Conservation (phyloP, 805 yeast species). For the Torulaspora gathmanii region DNA sequence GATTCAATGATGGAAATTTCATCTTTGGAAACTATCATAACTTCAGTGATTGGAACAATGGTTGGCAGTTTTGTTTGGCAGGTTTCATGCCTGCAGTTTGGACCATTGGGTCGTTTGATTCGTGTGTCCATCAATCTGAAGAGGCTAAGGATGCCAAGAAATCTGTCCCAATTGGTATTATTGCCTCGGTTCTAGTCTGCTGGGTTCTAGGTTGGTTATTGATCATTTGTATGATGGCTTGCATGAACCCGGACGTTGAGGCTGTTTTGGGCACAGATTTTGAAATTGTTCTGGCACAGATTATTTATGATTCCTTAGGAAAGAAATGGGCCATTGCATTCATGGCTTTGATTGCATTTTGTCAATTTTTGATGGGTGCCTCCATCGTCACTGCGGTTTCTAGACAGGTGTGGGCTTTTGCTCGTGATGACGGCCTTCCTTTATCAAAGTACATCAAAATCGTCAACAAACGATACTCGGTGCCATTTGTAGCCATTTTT, state of each 20-base stretch:
- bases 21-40: constrained; percentile 54
- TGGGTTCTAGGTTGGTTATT: constrained; percentile 56
- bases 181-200: constrained; percentile 54
- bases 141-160: constrained; percentile 56
- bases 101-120: constrained; percentile 72
- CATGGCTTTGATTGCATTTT: constrained; percentile 53
- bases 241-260: constrained; percentile 44
- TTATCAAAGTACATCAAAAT: constrained; percentile 50
- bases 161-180: constrained; percentile 62
- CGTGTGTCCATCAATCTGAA: constrained; percentile 69
- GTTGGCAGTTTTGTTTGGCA: constrained; percentile 50
- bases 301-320: constrained; percentile 57
- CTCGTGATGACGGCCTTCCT: constrained; percentile 74
- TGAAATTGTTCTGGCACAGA: constrained; percentile 63
- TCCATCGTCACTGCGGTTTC: constrained; percentile 60
- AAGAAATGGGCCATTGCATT: constrained; percentile 61
- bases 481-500: constrained; percentile 61
- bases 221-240: constrained; percentile 50
- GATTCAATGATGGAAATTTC: constrained; percentile 46
- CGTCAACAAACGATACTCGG: constrained; percentile 52
- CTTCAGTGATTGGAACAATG: constrained; percentile 51
- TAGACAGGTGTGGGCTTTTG: constrained; percentile 70
- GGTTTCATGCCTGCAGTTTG: constrained; percentile 65
- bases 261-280: constrained; percentile 42
- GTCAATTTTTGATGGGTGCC: constrained; percentile 64